Base-by-base conservation (phyloP, 1,139 yeast species). In the Yamadazyma conglobata region DNA sequence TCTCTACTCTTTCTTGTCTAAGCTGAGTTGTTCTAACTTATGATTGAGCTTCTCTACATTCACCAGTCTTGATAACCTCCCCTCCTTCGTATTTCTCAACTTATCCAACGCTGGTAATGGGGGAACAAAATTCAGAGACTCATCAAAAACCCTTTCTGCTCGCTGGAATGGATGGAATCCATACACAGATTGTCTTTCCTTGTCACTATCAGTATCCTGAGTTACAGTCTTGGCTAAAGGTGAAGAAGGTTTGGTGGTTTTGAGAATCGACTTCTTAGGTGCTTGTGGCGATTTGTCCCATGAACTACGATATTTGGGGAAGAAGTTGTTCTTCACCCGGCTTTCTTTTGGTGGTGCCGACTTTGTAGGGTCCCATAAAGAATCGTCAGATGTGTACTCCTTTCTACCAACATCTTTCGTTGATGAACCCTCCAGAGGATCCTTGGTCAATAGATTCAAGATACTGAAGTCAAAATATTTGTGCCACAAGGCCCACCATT, bases 401-500 rank as follows among this genome's bases (percentile, higher is more conserved):
- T n/a, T n/a, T n/a, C n/a, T n/a, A n/a, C n/a, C n/a, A n/a, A n/a
- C n/a, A n/a, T n/a, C n/a, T n/a, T n/a, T n/a, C 42, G 8, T 56
- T n/a, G 45, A 49, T 19, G 35, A 43, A 28, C 36, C 34, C 16
- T 7, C 14, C 4, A 20, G 23, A 10, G 15, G 40, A 4, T 29
- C 16, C 19, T 25, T 25, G 7, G 27, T 18, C 26, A 30, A 26
- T 20, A 28, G 17, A n/a, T 34, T 30, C 24, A 37, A 30, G 5
- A 33, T 33, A 7, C 28, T 31, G 14, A 31, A 28, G 19, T 38
- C 59, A 37, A 58, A 70, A 35, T 55, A 53, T 13, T 50, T 52
- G 27, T 51, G 43, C 71, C 72, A 69, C 15, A 53, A 47, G n/a
- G 47, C 43, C 77, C 77, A 70, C 74, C 77, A 71, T 29, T 52